Evolutionary conservation across 768 basidiomycete genomes (phyloP).

Genomic region (Boletus bicolor): DNA sequence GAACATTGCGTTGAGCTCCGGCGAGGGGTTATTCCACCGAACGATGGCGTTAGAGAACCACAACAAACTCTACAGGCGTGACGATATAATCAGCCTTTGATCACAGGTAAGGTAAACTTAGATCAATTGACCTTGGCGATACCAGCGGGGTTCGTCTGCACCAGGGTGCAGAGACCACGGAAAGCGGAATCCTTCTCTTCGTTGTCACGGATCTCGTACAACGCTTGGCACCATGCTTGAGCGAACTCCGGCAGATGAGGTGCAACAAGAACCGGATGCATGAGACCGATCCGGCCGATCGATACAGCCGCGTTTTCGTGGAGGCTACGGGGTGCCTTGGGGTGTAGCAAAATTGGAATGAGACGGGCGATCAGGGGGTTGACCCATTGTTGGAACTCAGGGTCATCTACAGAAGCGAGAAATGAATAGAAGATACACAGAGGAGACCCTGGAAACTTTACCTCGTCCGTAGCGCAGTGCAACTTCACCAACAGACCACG

Average conservation of each 20-base stretch:
- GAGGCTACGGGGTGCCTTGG: conserved; percentile 88
- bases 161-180: conserved; percentile 93
- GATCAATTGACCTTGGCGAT: conserved; percentile 73
- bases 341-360: conserved; percentile 88
- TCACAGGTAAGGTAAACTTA: neutral
- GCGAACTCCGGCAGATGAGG: conserved; percentile 89
- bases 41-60: conserved; percentile 99
- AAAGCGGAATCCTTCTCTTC: conserved; percentile 99
- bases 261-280: conserved; percentile 86
- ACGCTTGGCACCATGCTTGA: conserved; percentile 93
- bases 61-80: conserved; percentile 64
- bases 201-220: conserved; percentile 98
- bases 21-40: conserved; percentile 90
- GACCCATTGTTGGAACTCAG: conserved; percentile 92
- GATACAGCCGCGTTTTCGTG: conserved; percentile 99
- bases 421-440: conserved; percentile 1
- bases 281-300: conserved; percentile 92
- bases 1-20: conserved; percentile 94
- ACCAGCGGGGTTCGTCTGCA: conserved; percentile 91
- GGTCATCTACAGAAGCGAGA: conserved; percentile 50
- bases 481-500: conserved; percentile 99
- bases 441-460: conserved; percentile 25
- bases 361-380: conserved; percentile 81
- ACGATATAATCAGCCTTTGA: conserved; percentile 1
- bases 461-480: conserved; percentile 87